Evolutionary conservation across 225 moss, liverwort and hornwort species (phyloP).

Genomic region (Sphagnum tenellum): DNA sequence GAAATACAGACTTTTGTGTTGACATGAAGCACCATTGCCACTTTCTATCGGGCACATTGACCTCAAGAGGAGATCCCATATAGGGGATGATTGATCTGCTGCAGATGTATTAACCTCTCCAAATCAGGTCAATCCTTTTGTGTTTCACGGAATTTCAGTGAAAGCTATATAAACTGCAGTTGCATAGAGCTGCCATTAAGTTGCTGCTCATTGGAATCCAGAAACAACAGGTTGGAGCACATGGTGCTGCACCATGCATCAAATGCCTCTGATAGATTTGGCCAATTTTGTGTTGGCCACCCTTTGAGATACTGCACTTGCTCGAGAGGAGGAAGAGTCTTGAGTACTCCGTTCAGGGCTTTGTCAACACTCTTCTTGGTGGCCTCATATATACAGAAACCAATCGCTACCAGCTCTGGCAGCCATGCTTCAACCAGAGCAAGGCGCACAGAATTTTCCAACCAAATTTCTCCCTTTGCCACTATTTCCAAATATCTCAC

Average conservation of each 20-base stretch:
- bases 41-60: no score
- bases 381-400: not conserved
- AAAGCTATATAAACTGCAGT: no score
- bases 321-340: not conserved
- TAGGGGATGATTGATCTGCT: no score
- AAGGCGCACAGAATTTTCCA: not conserved
- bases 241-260: conserved; percentile 1
- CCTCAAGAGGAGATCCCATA: no score
- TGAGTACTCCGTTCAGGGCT: not conserved
- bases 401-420: not conserved
- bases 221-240: conserved; percentile 7
- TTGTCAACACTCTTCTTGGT: not conserved
- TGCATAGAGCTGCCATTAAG: conserved; percentile 14
- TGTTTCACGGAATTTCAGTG: no score
- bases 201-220: conserved; percentile 30
- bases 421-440: not conserved
- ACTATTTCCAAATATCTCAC: not conserved
- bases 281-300: not conserved
- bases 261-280: not conserved
- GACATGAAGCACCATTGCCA: no score
- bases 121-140: no score
- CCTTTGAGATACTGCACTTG: not conserved
- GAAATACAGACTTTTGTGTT: no score
- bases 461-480: not conserved
- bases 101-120: no score